A percentile compares a stretch with the other conserved stretches of the same genome.
Conservation (phyloP, 805 yeast species). For the Zygoascus flipseniorum region DNA sequence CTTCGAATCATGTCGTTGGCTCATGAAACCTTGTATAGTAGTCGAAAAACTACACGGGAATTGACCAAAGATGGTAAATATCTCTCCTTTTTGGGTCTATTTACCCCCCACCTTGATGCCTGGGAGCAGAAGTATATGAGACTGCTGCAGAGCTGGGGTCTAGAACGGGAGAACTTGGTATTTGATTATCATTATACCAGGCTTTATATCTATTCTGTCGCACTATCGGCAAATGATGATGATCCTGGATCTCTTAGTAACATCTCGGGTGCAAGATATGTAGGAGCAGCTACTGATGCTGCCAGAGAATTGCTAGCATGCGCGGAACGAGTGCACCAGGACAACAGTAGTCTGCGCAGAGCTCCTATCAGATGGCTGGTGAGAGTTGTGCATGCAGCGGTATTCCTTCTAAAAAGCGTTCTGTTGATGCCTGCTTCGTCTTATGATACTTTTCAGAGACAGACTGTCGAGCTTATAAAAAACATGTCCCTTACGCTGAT, state of each 20-base stretch:
- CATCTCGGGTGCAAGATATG: conserved; percentile 58
- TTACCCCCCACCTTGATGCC: conserved; percentile 67
- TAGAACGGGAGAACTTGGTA: conserved; percentile 64
- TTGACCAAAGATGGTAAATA: conserved; percentile 33
- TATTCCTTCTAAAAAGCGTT: conserved; percentile 82
- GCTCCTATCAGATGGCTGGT: conserved; percentile 95
- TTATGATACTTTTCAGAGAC: conserved; percentile 30
- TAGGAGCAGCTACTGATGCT: conserved; percentile 72
- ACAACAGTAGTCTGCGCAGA: conserved; percentile 50
- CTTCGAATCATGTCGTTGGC: conserved; percentile 73
- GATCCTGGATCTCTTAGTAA: conserved; percentile 24
- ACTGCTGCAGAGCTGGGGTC: conserved; percentile 32
- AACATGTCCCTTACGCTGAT: conserved; percentile 64
- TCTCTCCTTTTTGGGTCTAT: conserved; percentile 58
- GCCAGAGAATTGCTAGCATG: conserved; percentile 72
- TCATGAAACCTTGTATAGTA: conserved; percentile 71
- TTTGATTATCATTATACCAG: conserved; percentile 82
- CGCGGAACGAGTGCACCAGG: conserved; percentile 55
- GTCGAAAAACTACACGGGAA: conserved; percentile 28
- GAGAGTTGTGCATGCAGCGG: conserved; percentile 77
- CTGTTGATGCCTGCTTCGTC: conserved; percentile 21
- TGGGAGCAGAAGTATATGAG: conserved; percentile 65
- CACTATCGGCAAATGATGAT: conserved; percentile 39
- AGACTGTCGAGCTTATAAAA: conserved; percentile 57
- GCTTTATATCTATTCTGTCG: conserved; percentile 75